Base-by-base conservation (phyloP, 1,139 yeast species). In the Suhomyces kunorum region DNA sequence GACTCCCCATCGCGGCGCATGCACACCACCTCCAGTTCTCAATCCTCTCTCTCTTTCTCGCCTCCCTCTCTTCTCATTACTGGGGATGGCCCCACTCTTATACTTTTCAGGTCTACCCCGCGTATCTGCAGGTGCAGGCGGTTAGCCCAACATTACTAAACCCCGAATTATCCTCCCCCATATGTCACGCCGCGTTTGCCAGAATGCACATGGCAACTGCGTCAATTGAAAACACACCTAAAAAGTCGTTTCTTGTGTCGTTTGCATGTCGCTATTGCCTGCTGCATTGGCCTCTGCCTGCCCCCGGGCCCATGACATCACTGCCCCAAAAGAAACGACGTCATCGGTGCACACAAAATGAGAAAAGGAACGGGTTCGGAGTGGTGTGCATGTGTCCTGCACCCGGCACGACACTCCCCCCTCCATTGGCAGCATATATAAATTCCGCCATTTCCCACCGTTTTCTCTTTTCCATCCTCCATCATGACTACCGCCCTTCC, bases 401-500 rank as follows among this genome's bases (percentile, higher is more conserved):
- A 35, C 36, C 32, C 34, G 28, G 32, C 33, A n/a, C n/a, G n/a
- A n/a, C 25, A 9, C 20, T 20, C 26, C 27, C 15, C 31, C 19
- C 12, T n/a, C 16, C 13, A 14, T 9, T 5, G 26, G 19, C 25
- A n/a, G 22, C 14, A 16, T n/a, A 23, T 40, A 40, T 40, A 40
- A 40, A 40, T 29, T 36, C 20, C 30, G 27, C 23, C 26, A 27
- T 13, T 25, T 19, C 18, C 15, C 34, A 26, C 23, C 28, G n/a
- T 6, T 25, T 23, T 12, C 9, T 29, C 3, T 11, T 12, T 25
- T 24, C 24, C 26, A 26, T n/a, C 33, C 25, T 6, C 1, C 43
- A 58, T 19, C 38, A 68, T 67, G 71, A 66, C 71, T 46, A 31
- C 54, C 22, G 18, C 46, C 24, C 49, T 63, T 38, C 68, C 73